Conservation (phyloP, 176 grass and related monocot genomes). For the Otatea glauca region DNA sequence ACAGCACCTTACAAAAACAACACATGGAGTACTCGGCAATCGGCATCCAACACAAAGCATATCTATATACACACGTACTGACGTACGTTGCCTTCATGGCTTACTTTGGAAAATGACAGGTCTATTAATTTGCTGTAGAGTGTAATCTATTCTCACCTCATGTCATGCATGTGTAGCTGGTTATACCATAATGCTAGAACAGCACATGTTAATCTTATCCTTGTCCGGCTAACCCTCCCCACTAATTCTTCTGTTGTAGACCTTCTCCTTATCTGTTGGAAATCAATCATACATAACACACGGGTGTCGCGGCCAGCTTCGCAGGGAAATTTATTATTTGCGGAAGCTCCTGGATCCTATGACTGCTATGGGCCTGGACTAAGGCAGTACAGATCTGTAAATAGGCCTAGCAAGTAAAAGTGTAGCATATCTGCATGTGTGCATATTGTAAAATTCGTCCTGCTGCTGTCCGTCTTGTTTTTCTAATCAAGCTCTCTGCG, state of each 20-base stretch:
- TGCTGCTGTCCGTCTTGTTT: neutral
- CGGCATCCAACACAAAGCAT: neutral
- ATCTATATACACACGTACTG: neutral
- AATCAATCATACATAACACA: neutral
- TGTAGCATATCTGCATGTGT: neutral
- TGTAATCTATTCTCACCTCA: neutral
- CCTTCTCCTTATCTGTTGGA: neutral
- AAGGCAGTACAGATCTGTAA: neutral
- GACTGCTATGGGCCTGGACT: neutral
- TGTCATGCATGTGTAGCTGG: neutral
- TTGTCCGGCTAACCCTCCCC: neutral
- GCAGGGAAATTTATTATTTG: neutral
- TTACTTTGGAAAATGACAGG: neutral
- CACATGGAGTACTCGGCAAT: too few relatives aligned
- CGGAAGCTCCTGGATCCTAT: neutral
- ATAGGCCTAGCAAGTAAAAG: neutral
- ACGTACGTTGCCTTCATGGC: neutral
- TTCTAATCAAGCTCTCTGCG: neutral
- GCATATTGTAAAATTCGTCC: neutral
- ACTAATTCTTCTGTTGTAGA: neutral
- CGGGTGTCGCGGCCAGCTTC: neutral
- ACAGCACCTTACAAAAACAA: too few relatives aligned
- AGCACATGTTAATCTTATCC: conserved; percentile 11
- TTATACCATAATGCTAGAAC: neutral
- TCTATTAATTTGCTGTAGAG: neutral